A percentile compares a stretch with the other conserved stretches of the same genome.
Conservation (phyloP, 2,329 filamentous ascomycete species). For the Mycosphaerelloides madeirae region DNA sequence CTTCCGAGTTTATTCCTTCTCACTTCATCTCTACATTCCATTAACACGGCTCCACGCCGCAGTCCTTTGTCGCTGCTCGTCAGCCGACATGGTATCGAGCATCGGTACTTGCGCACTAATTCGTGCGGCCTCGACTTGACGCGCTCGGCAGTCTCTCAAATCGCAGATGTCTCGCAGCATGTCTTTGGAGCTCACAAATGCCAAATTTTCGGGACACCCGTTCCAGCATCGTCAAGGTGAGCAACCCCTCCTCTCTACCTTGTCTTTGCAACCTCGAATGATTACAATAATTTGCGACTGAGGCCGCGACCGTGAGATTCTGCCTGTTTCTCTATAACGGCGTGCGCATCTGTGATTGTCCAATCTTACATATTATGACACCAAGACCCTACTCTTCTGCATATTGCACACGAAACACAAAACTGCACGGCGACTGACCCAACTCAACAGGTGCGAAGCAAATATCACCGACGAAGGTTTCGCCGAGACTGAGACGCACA, state of each 20-base stretch:
- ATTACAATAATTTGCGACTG: constrained; percentile 2
- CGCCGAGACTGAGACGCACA: neutral
- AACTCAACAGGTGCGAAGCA: neutral
- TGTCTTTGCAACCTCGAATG: neutral
- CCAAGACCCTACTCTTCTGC: neutral
- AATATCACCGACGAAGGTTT: neutral
- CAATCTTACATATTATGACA: constrained; percentile 1
- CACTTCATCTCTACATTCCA: too few species aligned
- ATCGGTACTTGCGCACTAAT: too few species aligned
- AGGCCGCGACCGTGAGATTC: neutral
- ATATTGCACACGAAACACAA: neutral
- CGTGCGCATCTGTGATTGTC: neutral
- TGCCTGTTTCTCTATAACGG: constrained; percentile 1
- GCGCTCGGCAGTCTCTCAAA: too few species aligned
- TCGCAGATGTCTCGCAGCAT: too few species aligned
- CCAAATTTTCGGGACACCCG: too few species aligned
- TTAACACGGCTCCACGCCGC: too few species aligned
- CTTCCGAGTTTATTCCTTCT: too few species aligned
- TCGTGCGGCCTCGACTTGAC: too few species aligned
- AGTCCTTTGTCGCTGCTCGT: too few species aligned
- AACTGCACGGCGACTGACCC: neutral
- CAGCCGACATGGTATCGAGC: too few species aligned
- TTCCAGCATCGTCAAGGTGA: too few species aligned
- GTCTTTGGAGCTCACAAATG: too few species aligned
- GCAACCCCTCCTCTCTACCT: neutral